Evolutionary conservation across 768 basidiomycete genomes (phyloP).

Genomic region (Serendipita sp.): DNA sequence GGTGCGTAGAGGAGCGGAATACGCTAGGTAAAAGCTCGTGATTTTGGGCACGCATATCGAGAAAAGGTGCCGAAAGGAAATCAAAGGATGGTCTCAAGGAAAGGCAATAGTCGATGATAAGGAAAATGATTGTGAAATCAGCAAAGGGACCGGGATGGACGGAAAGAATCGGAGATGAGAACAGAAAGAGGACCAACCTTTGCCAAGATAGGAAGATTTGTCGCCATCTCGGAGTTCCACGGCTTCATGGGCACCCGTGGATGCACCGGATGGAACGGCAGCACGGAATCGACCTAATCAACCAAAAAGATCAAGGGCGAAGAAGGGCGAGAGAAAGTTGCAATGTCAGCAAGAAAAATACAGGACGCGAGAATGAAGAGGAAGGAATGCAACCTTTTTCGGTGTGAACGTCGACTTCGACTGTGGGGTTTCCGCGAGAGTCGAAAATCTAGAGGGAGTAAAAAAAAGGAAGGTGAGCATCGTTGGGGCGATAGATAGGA

Average conservation of each 20-base stretch:
- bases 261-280: constrained; percentile 94
- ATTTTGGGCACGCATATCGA: no score
- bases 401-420: constrained; percentile 85
- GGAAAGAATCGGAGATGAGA: not conserved
- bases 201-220: constrained; percentile 85
- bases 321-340: no score
- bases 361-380: not conserved
- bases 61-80: no score
- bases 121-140: constrained; percentile 9
- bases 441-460: constrained; percentile 72
- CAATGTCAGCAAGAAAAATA: not conserved
- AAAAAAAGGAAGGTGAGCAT: not conserved
- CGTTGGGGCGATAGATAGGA: not conserved
- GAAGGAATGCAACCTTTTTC: constrained; percentile 46
- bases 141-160: not conserved
- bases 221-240: constrained; percentile 97
- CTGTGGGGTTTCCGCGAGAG: constrained; percentile 95
- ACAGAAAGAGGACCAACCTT: no score
- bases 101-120: no score
- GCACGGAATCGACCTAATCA: constrained; percentile 75
- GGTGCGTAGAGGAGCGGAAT: no score
- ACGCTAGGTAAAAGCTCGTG: no score
- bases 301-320: constrained; percentile 10
- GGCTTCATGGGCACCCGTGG: constrained; percentile 95
- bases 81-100: no score